phyloP scores from a whole-genome alignment of 768 basidiomycete genomes.

The Pisolithus microcarpus region DNA sequence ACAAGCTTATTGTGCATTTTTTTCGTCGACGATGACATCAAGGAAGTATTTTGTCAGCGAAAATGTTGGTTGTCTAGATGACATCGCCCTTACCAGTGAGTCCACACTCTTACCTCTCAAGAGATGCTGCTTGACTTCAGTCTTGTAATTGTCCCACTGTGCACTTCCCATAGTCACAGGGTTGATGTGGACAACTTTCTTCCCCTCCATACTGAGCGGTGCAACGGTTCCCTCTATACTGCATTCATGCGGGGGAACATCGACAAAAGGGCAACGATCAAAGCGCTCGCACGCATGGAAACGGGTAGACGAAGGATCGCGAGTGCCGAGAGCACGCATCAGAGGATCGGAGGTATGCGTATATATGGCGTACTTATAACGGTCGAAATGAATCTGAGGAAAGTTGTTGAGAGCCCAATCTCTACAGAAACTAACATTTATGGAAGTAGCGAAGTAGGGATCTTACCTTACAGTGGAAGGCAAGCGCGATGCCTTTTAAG shows the following conservation, averaged over 20 bases:
- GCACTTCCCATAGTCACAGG: slow-evolving; percentile 64
- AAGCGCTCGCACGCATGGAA: slow-evolving; percentile 95
- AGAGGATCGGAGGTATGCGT: slow-evolving; percentile 51
- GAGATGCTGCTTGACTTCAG: slow-evolving; percentile 36
- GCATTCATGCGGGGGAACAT: slow-evolving; percentile 27
- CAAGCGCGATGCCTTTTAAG: slow-evolving; percentile 62
- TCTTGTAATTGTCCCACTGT: slow-evolving; percentile 46
- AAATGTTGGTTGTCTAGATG: background rate
- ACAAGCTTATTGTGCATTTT: slow-evolving; percentile 49
- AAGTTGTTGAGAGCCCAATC: background rate
- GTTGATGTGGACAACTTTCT: slow-evolving; percentile 75
- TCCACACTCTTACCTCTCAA: slow-evolving; percentile 41
- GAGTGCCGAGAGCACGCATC: slow-evolving; percentile 52
- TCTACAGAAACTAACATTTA: background rate
- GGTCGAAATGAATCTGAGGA: slow-evolving; percentile 77
- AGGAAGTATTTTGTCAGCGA: background rate
- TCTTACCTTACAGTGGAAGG: slow-evolving; percentile 56
- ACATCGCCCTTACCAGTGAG: slow-evolving; percentile 47
- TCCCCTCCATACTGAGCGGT: slow-evolving; percentile 37
- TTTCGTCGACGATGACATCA: background rate
- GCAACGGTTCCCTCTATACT: slow-evolving; percentile 3
- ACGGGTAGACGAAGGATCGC: slow-evolving; percentile 54
- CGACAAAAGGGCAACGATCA: slow-evolving; percentile 60
- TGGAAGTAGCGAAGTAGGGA: no score
- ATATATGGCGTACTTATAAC: slow-evolving; percentile 76